Evolutionary conservation across 1,284 basidiomycete genomes (phyloP).

Genomic region (Heterobasidion annosum): DNA sequence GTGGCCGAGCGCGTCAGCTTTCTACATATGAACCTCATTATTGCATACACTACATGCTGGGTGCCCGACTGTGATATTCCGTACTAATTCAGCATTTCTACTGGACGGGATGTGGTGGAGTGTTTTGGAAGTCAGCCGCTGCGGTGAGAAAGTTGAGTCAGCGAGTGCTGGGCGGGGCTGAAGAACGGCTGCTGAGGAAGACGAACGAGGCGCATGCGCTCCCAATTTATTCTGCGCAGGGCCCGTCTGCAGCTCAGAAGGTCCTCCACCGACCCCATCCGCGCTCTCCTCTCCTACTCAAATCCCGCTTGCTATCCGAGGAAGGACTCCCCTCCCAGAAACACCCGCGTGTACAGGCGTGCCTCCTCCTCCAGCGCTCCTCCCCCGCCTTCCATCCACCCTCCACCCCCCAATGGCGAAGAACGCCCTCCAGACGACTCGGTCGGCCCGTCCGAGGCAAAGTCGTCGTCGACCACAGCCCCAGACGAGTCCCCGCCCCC

Average conservation of each 20-base stretch:
- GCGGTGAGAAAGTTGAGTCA: not conserved
- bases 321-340: slow-evolving; percentile 17
- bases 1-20: not conserved
- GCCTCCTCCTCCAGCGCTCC: slow-evolving; percentile 20
- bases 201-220: slow-evolving; percentile 33
- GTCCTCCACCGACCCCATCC: slow-evolving; percentile 19
- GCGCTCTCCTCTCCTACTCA: slow-evolving; percentile 24
- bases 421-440: slow-evolving; percentile 15
- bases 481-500: slow-evolving; percentile 12
- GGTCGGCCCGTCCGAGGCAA: not conserved
- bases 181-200: too few species aligned
- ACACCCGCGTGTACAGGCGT: slow-evolving; percentile 24
- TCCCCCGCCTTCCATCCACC: slow-evolving; percentile 15
- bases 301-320: slow-evolving; percentile 26
- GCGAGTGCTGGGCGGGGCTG: slow-evolving; percentile 9
- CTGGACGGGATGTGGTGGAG: not conserved
- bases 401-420: slow-evolving; percentile 24
- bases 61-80: slow-evolving; percentile 5
- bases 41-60: not conserved
- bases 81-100: slow-evolving; percentile 1
- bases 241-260: slow-evolving; percentile 38
- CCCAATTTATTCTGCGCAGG: slow-evolving; percentile 41
- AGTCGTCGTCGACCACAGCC: too few species aligned
- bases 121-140: not conserved
- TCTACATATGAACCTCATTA: slow-evolving; percentile 1